phyloP scores from a whole-genome alignment of 1,139 yeast genomes.

The Zygoascus sp. region DNA sequence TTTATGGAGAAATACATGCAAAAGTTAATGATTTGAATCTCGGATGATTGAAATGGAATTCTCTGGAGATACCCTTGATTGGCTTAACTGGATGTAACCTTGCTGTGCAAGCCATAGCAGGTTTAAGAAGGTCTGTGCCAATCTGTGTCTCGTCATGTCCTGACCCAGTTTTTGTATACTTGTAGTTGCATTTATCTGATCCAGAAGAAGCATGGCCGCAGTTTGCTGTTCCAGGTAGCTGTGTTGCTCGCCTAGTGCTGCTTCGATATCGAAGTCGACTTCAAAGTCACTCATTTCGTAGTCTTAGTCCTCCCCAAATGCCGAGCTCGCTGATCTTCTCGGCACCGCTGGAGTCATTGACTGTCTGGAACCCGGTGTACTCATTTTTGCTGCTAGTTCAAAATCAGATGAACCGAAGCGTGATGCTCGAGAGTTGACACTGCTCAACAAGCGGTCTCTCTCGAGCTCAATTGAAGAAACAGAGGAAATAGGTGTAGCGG shows the following conservation, averaged over 20 bases:
- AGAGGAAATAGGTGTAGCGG: neutral
- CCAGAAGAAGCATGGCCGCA: neutral
- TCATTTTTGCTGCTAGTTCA: neutral
- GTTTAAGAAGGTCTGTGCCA: conserved; percentile 2
- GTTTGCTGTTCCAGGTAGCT: neutral
- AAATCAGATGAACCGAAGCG: neutral
- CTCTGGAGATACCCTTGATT: neutral
- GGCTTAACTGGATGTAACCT: neutral
- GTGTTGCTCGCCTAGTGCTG: neutral
- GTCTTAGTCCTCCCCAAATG: neutral
- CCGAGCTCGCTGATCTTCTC: neutral
- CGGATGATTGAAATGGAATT: neutral
- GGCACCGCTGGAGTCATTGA: neutral
- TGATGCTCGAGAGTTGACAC: neutral
- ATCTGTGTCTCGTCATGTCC: neutral
- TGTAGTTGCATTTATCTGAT: neutral
- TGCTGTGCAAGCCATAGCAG: conserved; percentile 7
- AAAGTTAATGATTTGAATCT: conserved; percentile 4
- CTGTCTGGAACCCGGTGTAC: neutral
- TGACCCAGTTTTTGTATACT: neutral
- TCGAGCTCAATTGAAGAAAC: neutral
- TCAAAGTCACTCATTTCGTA: conserved; percentile 1
- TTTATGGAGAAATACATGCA: conserved; percentile 8
- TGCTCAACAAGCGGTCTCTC: neutral
- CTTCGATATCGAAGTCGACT: conserved; percentile 3